Percentiles rank a stretch among this genome's conserved stretches.
These are phyloP conservation scores for Danielia oregonensis DNA, from an alignment of 805 yeast genomes.

Conservation along the genomic window DNA sequence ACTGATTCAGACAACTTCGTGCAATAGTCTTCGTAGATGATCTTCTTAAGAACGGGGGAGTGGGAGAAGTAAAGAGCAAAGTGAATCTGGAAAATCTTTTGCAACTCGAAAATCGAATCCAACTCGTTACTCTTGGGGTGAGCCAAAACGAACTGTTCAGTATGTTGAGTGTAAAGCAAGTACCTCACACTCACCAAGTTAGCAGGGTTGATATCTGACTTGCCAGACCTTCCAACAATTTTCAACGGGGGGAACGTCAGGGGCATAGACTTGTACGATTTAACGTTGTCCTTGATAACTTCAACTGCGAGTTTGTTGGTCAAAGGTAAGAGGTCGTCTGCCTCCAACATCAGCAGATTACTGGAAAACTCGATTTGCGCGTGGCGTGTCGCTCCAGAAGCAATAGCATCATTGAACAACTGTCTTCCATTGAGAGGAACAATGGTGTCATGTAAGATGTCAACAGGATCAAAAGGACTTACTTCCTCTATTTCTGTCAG, in stretches of 20 bases:
- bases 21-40: constrained; percentile 34
- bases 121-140: constrained; percentile 52
- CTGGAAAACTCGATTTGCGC: constrained; percentile 9
- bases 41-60: constrained; percentile 26
- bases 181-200: constrained; percentile 31
- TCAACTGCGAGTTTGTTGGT: constrained; percentile 30
- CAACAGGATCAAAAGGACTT: constrained; percentile 40
- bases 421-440: constrained; percentile 23
- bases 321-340: constrained; percentile 18
- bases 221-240: constrained; percentile 10
- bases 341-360: constrained; percentile 15
- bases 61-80: constrained; percentile 39
- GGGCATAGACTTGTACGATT: constrained; percentile 32
- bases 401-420: constrained; percentile 32
- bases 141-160: constrained; percentile 47
- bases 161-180: constrained; percentile 35
- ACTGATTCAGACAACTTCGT: constrained; percentile 26
- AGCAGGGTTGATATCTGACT: constrained; percentile 20
- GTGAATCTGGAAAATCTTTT: constrained; percentile 40
- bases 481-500: constrained; percentile 23
- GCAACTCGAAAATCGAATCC: constrained; percentile 63
- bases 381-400: constrained; percentile 10
- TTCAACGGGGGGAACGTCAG: constrained; percentile 34
- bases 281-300: constrained; percentile 25
- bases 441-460: constrained; percentile 29